Base-by-base conservation (phyloP, 805 yeast genomes). In the Ogataea nakhonphanomensis region DNA sequence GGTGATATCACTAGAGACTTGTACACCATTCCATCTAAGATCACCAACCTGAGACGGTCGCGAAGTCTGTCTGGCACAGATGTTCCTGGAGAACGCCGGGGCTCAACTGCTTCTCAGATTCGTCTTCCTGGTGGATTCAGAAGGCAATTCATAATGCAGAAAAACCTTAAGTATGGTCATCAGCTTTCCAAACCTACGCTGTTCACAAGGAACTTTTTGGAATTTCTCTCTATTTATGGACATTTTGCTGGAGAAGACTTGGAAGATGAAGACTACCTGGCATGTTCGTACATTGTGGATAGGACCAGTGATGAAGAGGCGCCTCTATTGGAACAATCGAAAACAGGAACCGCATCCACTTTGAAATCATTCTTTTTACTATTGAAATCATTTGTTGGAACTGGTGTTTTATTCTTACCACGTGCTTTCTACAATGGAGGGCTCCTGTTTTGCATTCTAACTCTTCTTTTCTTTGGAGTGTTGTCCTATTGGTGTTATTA, bases 221-320 rank as follows among this genome's bases (percentile, higher is more conserved):
- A 85, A 58, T 85, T 85, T 54, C 65, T 85, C 33, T 79, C 84
- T 47, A 71, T 85, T 7, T 85, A 85, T 60, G 95, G 95, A 6
- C 91, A 85, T 65, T 85, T 85, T 62, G 93, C 93, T 2, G 95
- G 95, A 57, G 93, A 84, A 61, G 77, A 80, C 28, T 70, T 84
- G 39, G 91, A 83, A 52, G 84, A 79, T 54, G 81, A 75, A 39
- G 89, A 79, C 54, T 75, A 43, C 51, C 68, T 65, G 57, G 75
- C 76, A 1, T 76, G 79, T 46, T 75, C 70, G 44, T 74, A 46
- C 34, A 20, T 44, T 12, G n/a, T 44, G 21, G 48, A 43, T 24
- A 43, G 41, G 12, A 36, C 43, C 14, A 15, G 33, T 11, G 78
- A 70, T 33, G 77, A 70, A 33, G 66, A 64, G 17, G 53, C 65